Base-by-base conservation (phyloP, 306 rosid species). In the Arachis stenosperma region DNA sequence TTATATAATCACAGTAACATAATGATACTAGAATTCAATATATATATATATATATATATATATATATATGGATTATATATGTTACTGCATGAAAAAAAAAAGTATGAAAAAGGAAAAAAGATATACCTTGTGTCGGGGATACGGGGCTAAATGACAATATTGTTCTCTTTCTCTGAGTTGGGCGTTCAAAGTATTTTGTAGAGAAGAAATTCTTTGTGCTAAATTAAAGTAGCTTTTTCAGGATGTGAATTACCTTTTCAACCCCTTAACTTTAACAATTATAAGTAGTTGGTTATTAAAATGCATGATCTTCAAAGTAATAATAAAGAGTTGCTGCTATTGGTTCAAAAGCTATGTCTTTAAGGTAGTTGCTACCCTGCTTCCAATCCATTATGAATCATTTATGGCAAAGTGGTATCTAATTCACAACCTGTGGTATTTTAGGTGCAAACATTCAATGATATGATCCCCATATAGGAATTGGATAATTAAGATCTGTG, bases 91-190 rank as follows among this genome's bases (percentile, higher is more conserved):
- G 84, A 79, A 78, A 79, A 77, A 82, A 67, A 73, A 81, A 2
- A 2, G 2, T 1, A 33, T 2, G 3, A 33, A 33, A 33, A 33
- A 33, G 4, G 2, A 2, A 33, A 33, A 33, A 33, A 33, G 37
- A 56, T 77, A 71, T 80, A 76, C 75, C 76, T 10, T 51, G 74
- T 89, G 97, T 92, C 87, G 89, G 92, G 81, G 46, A 82, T 62
- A 73, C 22, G 62, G 64, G 84, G 70, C 96, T 80, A 86, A 82
- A 81, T 85, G 92, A 82, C 90, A 85, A 79, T 33, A 33, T 33
- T 2, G 37, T 33, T 33, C 4, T 47, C 69, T 75, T 82, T 66
- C 64, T 70, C 40, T 69, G 55, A 76, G 47, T 50, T 55, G 65
- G 57, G 76, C 64, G 61, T 74, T 81, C 76, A 46, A 6, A 59